These are phyloP conservation scores for Phytophthora chlamydospora DNA, from an alignment of 352 stramenopile genomes.

Conservation along the genomic window DNA sequence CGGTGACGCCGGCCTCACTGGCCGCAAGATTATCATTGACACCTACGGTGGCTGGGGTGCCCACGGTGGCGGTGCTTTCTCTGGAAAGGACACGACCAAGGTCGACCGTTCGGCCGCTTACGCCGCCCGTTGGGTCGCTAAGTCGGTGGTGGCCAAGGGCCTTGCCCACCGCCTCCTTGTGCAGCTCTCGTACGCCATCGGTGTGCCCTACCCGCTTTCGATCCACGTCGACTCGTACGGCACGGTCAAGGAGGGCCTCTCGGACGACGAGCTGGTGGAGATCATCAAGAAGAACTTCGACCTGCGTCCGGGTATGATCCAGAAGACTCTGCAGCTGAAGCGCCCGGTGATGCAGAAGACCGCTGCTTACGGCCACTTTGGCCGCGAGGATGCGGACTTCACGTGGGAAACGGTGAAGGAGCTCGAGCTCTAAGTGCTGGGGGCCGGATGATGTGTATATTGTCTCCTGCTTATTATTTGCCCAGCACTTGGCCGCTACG, in stretches of 20 bases:
- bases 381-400: constrained; percentile 98
- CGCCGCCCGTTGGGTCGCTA: constrained; percentile 98
- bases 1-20: constrained; percentile 98
- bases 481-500: constrained; percentile 32
- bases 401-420: constrained; percentile 99
- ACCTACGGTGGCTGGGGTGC: constrained; percentile 99
- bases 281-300: constrained; percentile 99
- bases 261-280: constrained; percentile 96
- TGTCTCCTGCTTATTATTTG: constrained; percentile 50
- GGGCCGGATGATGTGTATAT: constrained; percentile 39
- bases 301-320: constrained; percentile 97
- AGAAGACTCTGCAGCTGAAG: constrained; percentile 98
- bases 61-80: constrained; percentile 99
- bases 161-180: constrained; percentile 96
- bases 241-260: constrained; percentile 95
- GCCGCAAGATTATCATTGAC: constrained; percentile 99
- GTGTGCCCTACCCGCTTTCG: constrained; percentile 96
- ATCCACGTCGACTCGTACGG: constrained; percentile 99
- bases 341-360: constrained; percentile 98
- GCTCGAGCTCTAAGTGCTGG: constrained; percentile 67
- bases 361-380: constrained; percentile 99
- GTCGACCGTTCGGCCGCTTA: constrained; percentile 99
- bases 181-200: constrained; percentile 99
- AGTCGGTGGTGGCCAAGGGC: constrained; percentile 96
- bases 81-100: constrained; percentile 99